Evolutionary conservation across 495 filamentous ascomycete species (phyloP).

Genomic region (Rhypophila decipiens): DNA sequence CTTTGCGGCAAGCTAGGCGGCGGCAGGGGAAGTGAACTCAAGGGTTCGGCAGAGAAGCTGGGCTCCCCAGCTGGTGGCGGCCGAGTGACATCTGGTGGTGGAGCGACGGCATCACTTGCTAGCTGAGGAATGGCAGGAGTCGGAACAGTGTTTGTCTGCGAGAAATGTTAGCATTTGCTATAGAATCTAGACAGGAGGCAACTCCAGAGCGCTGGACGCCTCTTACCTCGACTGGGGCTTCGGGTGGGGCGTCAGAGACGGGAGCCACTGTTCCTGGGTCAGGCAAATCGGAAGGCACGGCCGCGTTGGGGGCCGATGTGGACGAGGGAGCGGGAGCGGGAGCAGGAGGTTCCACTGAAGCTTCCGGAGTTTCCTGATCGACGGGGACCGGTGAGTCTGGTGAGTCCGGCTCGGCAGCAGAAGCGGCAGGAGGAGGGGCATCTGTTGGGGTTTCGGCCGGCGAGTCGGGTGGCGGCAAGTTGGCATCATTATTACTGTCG

Average conservation of each 20-base stretch:
- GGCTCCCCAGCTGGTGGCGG: background rate
- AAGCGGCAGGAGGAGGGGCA: no score
- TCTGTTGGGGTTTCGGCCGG: no score
- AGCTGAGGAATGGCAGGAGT: conserved; percentile 3
- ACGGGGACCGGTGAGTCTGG: no score
- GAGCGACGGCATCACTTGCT: background rate
- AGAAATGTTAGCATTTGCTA: background rate
- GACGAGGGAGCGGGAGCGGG: background rate
- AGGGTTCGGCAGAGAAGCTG: no score
- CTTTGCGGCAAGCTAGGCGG: background rate
- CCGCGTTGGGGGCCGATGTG: conserved; percentile 1
- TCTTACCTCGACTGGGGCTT: conserved; percentile 11
- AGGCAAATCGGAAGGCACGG: background rate
- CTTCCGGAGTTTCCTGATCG: no score
- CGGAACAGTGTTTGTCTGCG: conserved; percentile 6
- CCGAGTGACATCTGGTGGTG: background rate
- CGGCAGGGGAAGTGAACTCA: background rate
- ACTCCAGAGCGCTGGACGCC: no score
- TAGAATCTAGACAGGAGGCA: background rate
- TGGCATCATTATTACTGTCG: background rate
- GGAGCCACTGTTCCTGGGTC: conserved; percentile 4
- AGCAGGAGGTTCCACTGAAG: background rate
- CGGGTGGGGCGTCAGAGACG: conserved; percentile 3
- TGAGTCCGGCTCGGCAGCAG: no score
- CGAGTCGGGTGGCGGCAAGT: no score